Evolutionary conservation across 164 flowering plant species (phyloP), one percentile per base, ranked within the genome.

Genomic region (Cinnamomum chago): DNA sequence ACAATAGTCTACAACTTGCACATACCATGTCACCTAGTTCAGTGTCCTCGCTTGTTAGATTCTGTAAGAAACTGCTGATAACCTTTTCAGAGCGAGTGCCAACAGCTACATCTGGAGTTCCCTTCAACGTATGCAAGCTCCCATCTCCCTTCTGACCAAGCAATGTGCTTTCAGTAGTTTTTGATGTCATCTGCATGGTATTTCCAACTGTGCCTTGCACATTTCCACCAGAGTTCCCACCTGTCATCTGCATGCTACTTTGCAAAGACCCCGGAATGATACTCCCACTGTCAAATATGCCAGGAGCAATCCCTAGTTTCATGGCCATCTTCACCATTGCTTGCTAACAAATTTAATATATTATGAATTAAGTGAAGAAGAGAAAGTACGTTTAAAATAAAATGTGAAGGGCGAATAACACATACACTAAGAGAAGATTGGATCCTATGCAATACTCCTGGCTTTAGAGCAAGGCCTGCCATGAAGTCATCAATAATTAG

Each of bases 381-480:
- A 60, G 50, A 33, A 71, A 72, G 60, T 40, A 40, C 9, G 47
- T 40, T 5, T 23, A 22, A 64, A 10, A 51, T 35, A 13, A 35
- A 50, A 62, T n/a, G 62, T 0, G n/a, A 62, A 0, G 60, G 64
- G 66, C 68, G 79, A 72, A 52, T 24, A 14, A 82, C 9, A 70
- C 86, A 35, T 88, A 93, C 99, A 27, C 82, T 71, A 66, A 87
- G 17, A 80, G 70, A 78, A 70, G 86, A 80, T 78, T 95, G 98
- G 77, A 88, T 62, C 65, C 83, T 85, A 75, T 87, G 81, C 77
- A 91, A 67, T 67, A 86, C 90, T 24, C 90, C 84, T 72, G 98
- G 99, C 85, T 95, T 95, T 80, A 92, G 66, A 78, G 97, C 93
- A 83, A 93, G 81, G 52, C 99, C 99, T 95, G 85, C 67, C 73